Evolutionary conservation across 176 grass and related monocot species (phyloP), one percentile per base, ranked within the genome.

Genomic region (Oryza meridionalis): DNA sequence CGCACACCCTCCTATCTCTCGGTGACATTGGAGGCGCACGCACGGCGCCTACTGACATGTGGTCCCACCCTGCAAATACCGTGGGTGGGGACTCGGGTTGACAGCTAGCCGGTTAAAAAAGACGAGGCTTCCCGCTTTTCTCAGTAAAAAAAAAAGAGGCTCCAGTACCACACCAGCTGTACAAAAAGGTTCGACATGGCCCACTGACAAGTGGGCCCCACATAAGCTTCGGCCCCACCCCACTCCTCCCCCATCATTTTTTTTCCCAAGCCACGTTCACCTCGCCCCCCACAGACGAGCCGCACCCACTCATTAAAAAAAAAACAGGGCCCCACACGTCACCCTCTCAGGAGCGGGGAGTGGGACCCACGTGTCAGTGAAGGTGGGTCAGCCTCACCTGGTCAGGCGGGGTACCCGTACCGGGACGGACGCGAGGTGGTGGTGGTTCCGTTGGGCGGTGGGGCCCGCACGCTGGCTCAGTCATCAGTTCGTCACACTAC

Each of bases 381-480:
- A 31, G 29, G 29, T 31, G 29, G 27, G 29, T 31, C 29, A 31
- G 29, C 29, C 29, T 31, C 29, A 31, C 29, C 29, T 2, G 29
- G 29, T 31, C 29, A 31, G 29, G 29, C 16, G 8, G 42, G 33
- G 75, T 25, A 4, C 8, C 35, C 22, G 15, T 66, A 66, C 27
- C 8, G 9, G 47, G 15, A 43, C 7, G 62, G 32, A 51, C 1
- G 44, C 14, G 67, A 19, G 42, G 64, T 63, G 53, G 72, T 67
- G 42, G 64, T 63, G 53, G 72, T 67, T 86, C 78, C 46, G 45
- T 25, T 86, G 55, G 33, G 38, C 7, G 6, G 88, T 90, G 78
- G 88, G 88, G 0, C 88, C 83, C 73, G 7, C 59, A 15, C 1
- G 25, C 73, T 45, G 16, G 32, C 73, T 82, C 79, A 80, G 33